phyloP scores from a whole-genome alignment of 2,329 filamentous ascomycete genomes.

The Ceratocystis destructans region DNA sequence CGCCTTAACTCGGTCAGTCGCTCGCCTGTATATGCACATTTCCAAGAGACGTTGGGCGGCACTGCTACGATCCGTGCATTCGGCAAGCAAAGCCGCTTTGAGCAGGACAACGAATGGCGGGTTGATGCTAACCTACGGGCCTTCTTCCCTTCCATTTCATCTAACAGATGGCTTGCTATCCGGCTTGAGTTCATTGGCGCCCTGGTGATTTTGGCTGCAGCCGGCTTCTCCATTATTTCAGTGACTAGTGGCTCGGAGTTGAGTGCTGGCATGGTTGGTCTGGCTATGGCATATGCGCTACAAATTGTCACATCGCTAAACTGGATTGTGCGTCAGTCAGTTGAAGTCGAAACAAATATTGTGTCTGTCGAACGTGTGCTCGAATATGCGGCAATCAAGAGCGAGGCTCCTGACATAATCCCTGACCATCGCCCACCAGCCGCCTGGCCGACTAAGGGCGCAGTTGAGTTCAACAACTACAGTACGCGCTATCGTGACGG shows the following conservation, averaged over 20 bases:
- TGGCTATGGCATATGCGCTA: slow-evolving; percentile 92
- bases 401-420: slow-evolving; percentile 88
- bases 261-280: slow-evolving; percentile 64
- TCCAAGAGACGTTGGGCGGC: slow-evolving; percentile 90
- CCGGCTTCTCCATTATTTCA: slow-evolving; percentile 67
- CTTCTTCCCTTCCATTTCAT: slow-evolving; percentile 91
- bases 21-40: slow-evolving; percentile 95
- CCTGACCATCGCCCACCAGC: slow-evolving; percentile 73
- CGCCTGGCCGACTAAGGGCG: slow-evolving; percentile 81
- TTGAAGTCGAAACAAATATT: slow-evolving; percentile 99
- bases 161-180: slow-evolving; percentile 87
- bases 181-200: slow-evolving; percentile 92
- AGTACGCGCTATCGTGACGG: slow-evolving; percentile 85
- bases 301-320: slow-evolving; percentile 96
- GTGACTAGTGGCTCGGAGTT: slow-evolving; percentile 54
- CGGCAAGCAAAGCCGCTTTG: slow-evolving; percentile 73
- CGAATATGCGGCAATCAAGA: slow-evolving; percentile 82
- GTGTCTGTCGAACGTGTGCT: slow-evolving; percentile 95
- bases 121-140: slow-evolving; percentile 89
- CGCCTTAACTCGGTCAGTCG: slow-evolving; percentile 87
- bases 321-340: slow-evolving; percentile 97
- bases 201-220: slow-evolving; percentile 78
- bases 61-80: slow-evolving; percentile 94
- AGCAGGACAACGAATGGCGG: slow-evolving; percentile 91
- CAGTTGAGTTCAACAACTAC: slow-evolving; percentile 83